These are phyloP conservation scores for Glycine soja DNA, from an alignment of 306 rosid genomes.

Conservation along the genomic window DNA sequence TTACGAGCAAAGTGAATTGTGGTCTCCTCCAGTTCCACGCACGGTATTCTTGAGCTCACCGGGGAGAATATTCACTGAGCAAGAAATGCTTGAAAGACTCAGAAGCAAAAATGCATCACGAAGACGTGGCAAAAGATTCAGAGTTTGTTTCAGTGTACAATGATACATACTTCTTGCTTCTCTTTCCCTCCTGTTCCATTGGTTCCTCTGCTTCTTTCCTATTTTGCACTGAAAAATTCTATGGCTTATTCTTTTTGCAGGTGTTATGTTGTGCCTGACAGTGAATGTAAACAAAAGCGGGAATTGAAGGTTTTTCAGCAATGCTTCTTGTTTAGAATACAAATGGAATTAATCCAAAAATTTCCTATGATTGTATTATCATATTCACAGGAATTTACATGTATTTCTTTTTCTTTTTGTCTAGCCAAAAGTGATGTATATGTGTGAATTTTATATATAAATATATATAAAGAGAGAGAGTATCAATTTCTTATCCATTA, in stretches of 20 bases:
- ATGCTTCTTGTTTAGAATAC: conserved; percentile 40
- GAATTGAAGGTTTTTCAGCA: conserved; percentile 29
- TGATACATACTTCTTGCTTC: conserved; percentile 1
- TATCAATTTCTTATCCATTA: conserved; percentile 18
- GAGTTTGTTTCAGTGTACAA: conserved; percentile 51
- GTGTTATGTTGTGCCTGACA: conserved; percentile 59
- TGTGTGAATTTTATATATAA: not conserved
- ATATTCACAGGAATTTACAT: conserved; percentile 30
- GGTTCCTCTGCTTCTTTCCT: conserved; percentile 12
- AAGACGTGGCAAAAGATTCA: conserved; percentile 41
- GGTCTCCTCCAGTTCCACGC: conserved; percentile 83
- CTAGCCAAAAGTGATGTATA: conserved; percentile 37
- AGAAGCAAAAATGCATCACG: conserved; percentile 40
- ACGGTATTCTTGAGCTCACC: conserved; percentile 72
- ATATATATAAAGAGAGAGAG: conserved; percentile 18
- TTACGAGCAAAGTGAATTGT: conserved; percentile 78
- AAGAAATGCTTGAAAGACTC: conserved; percentile 65
- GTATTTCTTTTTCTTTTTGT: conserved; percentile 30
- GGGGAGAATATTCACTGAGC: conserved; percentile 60
- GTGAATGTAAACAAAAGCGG: not conserved
- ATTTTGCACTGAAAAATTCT: not conserved
- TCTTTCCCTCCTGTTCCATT: conserved; percentile 44
- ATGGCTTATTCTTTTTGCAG: conserved; percentile 44
- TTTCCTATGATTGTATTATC: conserved; percentile 17
- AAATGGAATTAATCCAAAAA: conserved; percentile 9